Conservation (phyloP, 2,329 filamentous ascomycete species). For the Simplicillium sp. region DNA sequence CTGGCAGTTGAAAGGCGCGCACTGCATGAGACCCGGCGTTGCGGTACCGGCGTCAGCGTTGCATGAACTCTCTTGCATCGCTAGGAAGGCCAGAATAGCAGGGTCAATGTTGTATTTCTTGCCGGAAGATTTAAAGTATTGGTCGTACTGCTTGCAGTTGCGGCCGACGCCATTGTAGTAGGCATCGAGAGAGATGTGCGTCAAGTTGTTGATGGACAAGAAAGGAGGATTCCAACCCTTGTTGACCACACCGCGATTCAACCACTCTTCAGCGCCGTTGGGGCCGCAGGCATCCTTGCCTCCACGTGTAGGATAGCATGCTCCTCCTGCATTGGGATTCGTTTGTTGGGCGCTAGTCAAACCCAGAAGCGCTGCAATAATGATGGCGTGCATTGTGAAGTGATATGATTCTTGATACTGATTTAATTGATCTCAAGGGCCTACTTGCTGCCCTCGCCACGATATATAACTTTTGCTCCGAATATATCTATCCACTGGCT, state of each 20-base stretch:
- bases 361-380: background rate
- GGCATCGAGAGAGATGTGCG: slow-evolving; percentile 14
- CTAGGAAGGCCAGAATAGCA: slow-evolving; percentile 22
- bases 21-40: slow-evolving; percentile 25
- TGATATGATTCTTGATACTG: background rate
- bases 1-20: slow-evolving; percentile 23
- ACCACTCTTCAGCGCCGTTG: slow-evolving; percentile 18
- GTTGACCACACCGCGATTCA: slow-evolving; percentile 17
- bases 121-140: slow-evolving; percentile 19
- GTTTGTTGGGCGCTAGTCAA: slow-evolving; percentile 1
- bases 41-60: slow-evolving; percentile 20
- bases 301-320: slow-evolving; percentile 11
- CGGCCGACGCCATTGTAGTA: slow-evolving; percentile 17
- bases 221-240: slow-evolving; percentile 23
- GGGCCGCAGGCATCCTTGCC: slow-evolving; percentile 12
- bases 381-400: background rate
- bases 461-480: too few species aligned
- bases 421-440: too few species aligned
- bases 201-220: slow-evolving; percentile 18
- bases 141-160: slow-evolving; percentile 19
- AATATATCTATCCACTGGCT: too few species aligned
- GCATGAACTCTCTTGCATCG: slow-evolving; percentile 26
- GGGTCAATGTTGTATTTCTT: slow-evolving; percentile 21
- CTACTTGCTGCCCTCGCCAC: too few species aligned
- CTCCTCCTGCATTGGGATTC: slow-evolving; percentile 11